These are phyloP conservation scores for Fusarium musae DNA, from an alignment of 2,329 filamentous ascomycete species.

Conservation along the genomic window DNA sequence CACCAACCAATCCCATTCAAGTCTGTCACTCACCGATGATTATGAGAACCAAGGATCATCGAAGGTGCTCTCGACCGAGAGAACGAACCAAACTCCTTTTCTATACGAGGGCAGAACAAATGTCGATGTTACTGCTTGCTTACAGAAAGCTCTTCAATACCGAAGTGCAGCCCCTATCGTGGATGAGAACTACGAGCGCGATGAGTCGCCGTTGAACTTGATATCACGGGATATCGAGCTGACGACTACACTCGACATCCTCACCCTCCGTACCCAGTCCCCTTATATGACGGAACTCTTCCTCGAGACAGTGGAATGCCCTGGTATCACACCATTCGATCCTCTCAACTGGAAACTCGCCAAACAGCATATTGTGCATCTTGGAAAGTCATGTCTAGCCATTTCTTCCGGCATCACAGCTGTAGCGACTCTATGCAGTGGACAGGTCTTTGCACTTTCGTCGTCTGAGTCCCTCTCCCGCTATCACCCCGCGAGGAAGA, in stretches of 20 bases:
- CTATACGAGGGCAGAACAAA: not conserved
- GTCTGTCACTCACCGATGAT: accelerated
- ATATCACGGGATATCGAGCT: not conserved
- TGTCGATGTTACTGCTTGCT: not conserved
- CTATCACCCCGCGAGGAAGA: not conserved
- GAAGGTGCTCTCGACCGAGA: not conserved
- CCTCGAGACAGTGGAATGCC: not conserved
- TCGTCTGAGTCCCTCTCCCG: not conserved
- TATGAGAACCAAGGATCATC: not conserved
- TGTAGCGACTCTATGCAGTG: not conserved
- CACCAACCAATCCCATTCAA: accelerated
- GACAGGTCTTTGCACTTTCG: not conserved
- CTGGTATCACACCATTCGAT: not conserved
- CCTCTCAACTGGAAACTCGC: not conserved
- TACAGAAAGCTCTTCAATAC: not conserved
- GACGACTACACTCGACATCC: not conserved
- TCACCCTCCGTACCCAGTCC: not conserved
- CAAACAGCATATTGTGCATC: not conserved
- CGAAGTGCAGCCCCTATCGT: not conserved
- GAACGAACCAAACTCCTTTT: not conserved
- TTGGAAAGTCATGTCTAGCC: not conserved
- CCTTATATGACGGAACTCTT: not conserved
- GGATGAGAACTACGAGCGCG: not conserved
- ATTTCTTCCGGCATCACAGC: not conserved
- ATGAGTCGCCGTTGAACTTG: not conserved